Conservation (phyloP, 2,329 filamentous ascomycete genomes). For the Stemphylium lycopersici region DNA sequence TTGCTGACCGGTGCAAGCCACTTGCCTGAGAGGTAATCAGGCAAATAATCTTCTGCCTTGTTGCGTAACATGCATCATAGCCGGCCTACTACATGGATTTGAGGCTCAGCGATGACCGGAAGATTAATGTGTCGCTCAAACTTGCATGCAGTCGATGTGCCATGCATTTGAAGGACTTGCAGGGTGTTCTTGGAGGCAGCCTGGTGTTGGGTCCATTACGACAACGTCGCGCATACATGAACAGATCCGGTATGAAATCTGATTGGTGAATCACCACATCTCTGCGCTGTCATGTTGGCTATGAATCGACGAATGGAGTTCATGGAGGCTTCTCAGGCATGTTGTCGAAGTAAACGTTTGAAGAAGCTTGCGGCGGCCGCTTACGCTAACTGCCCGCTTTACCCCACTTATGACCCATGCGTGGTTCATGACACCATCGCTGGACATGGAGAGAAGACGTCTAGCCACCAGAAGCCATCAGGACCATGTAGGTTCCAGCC, state of each 20-base stretch:
- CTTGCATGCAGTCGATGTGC: constrained; percentile 15
- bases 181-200: constrained; percentile 13
- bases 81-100: constrained; percentile 1
- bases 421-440: neutral
- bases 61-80: constrained; percentile 3
- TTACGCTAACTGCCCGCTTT: neutral
- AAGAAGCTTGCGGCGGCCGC: neutral
- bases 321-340: neutral
- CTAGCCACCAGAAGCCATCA: constrained; percentile 8
- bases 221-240: constrained; percentile 8
- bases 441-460: constrained; percentile 12
- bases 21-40: constrained; percentile 15
- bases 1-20: constrained; percentile 32
- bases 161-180: constrained; percentile 19
- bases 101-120: constrained; percentile 31
- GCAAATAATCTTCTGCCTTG: constrained; percentile 18
- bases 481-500: neutral
- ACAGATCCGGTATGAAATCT: constrained; percentile 2
- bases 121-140: constrained; percentile 4
- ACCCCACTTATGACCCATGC: constrained; percentile 10
- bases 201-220: constrained; percentile 7
- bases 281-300: neutral
- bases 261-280: neutral
- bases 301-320: neutral
- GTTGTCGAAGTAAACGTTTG: neutral